A percentile compares a stretch with the other conserved stretches of the same genome.
Conservation (phyloP, 2,329 filamentous ascomycete genomes). For the Dryadomyces sulphureus region DNA sequence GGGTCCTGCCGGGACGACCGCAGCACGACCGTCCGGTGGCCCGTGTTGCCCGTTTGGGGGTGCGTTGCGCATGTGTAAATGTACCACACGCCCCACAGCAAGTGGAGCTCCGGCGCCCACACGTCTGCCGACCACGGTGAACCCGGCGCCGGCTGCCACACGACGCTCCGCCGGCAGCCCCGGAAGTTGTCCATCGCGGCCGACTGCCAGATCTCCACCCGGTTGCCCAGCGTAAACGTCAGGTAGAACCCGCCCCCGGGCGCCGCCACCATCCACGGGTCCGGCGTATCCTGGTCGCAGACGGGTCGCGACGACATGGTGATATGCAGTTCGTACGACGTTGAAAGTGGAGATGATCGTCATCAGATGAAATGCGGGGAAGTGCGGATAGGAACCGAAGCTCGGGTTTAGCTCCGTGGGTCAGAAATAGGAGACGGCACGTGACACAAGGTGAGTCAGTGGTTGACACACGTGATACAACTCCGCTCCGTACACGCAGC, state of each 20-base stretch:
- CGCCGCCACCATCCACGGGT: constrained; percentile 17
- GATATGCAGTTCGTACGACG: too few species aligned
- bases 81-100: constrained; percentile 35
- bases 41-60: constrained; percentile 5
- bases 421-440: too few species aligned
- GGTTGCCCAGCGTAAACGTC: constrained; percentile 17
- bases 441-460: too few species aligned
- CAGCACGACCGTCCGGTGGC: constrained; percentile 4
- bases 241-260: constrained; percentile 12
- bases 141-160: constrained; percentile 24
- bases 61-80: constrained; percentile 23
- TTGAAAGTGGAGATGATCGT: too few species aligned
- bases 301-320: constrained; percentile 17
- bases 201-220: constrained; percentile 20
- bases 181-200: constrained; percentile 17
- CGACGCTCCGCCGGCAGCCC: constrained; percentile 13
- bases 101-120: constrained; percentile 42
- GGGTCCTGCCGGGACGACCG: not conserved
- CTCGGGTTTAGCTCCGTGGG: too few species aligned
- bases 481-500: not conserved
- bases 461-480: too few species aligned
- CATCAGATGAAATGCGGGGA: too few species aligned
- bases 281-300: constrained; percentile 16
- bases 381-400: too few species aligned
- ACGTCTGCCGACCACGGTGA: constrained; percentile 27